Evolutionary conservation across 768 basidiomycete species (phyloP), one percentile per base, ranked within the genome.

Genomic region (Macrolepiota fuliginosa): DNA sequence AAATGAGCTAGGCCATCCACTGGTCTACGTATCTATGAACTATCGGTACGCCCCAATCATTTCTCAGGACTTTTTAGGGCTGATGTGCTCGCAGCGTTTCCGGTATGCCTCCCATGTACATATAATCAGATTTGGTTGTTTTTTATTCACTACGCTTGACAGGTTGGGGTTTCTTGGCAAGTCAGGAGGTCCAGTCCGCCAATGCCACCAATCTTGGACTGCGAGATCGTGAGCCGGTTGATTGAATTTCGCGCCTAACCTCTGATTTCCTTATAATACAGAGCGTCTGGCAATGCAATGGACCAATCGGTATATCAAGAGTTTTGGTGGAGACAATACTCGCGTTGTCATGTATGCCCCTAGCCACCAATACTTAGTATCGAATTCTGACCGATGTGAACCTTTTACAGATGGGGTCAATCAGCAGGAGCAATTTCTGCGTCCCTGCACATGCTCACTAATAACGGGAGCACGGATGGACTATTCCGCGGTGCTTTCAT

Each of bases 11-110:
- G 76, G 74, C 6, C 66, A 79, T 53, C 83, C 83, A 4, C 71
- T 84, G 17, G 73, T 84, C 3, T 84, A 79, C 62, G 82, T 83
- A 2, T 77, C 78, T 39, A 78, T 84, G 76, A 86, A 86, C 63
- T 85, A 85, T 66, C 68, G 77, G 76, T 73, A 50, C 61, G 55
- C 17, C 17, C 39, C 29, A 37, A 57, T 32, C 24, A 15, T 15
- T 36, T 42, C 62, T n/a, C 4, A 11, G 4, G 39, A 25, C 1
- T 40, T 19, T 13, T 36, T 56, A 6, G 46, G 42, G n/a, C 35
- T 42, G 24, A 17, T 29, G 9, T 27, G 15, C 7, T 24, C 47
- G 4, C 27, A 72, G 71, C 27, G 66, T 70, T 7, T 69, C 69
- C 25, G 71, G 69, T 70, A 61, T 12, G 62, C 12, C 12, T 56